These are phyloP conservation scores for Sugiyamaella marilandica DNA, from an alignment of 805 yeast species.

Conservation along the genomic window DNA sequence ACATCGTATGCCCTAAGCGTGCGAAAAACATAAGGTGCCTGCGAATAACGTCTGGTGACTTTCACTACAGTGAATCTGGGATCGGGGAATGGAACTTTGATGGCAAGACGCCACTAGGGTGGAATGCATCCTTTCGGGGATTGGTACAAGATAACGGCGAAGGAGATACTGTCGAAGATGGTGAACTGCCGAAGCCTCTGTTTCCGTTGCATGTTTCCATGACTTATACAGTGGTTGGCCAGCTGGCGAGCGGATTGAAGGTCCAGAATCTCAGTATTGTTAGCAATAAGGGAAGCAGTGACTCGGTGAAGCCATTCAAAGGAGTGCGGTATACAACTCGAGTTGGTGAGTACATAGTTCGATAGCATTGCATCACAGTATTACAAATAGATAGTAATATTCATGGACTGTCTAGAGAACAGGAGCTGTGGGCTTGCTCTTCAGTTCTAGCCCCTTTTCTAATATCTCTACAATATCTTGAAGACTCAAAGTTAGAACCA, in stretches of 20 bases:
- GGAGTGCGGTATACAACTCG: conserved; percentile 80
- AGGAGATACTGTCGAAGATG: conserved; percentile 14
- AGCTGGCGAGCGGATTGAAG: conserved; percentile 68
- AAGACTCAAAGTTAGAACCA: conserved; percentile 26
- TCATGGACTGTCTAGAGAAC: neutral
- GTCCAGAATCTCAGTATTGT: conserved; percentile 59
- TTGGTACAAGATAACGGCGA: conserved; percentile 34
- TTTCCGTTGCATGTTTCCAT: conserved; percentile 47
- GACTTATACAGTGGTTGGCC: conserved; percentile 58
- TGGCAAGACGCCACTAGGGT: conserved; percentile 53
- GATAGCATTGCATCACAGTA: conserved; percentile 24
- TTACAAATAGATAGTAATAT: neutral
- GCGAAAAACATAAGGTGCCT: conserved; percentile 44
- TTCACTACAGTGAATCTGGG: conserved; percentile 49
- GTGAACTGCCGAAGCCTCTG: conserved; percentile 13
- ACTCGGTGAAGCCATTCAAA: conserved; percentile 71
- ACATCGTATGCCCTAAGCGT: conserved; percentile 34
- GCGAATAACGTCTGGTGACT: conserved; percentile 74
- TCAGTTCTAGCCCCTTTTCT: conserved; percentile 33
- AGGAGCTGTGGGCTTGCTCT: conserved; percentile 5
- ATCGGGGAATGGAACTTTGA: conserved; percentile 68
- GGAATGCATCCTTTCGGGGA: conserved; percentile 65
- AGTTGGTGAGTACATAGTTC: conserved; percentile 54
- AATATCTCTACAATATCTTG: conserved; percentile 37
- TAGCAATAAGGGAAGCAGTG: conserved; percentile 53